Base-by-base conservation (phyloP, 768 basidiomycete genomes). In the Suillus ampliporus region DNA sequence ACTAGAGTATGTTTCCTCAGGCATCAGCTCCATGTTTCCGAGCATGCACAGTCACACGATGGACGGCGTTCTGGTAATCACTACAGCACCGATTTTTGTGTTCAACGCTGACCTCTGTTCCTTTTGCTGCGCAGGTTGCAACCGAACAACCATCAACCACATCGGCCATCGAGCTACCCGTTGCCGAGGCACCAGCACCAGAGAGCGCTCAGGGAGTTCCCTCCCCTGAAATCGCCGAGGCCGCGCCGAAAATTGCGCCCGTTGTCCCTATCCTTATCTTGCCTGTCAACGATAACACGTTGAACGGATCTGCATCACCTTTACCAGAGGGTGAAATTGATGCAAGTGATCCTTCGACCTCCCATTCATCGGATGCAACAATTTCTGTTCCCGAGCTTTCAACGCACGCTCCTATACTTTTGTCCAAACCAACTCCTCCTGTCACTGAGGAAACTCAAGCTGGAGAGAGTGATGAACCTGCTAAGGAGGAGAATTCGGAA, bases 231-330 rank as follows among this genome's bases (percentile, higher is more conserved):
- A 44, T 66, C 38, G 35, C 60, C 67, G 21, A 63, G 10, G 11
- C 57, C 50, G 64, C 64, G 21, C 43, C 66, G 7, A 65, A 75
- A 13, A 52, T 65, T 1, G 74, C 78, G 3, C 74, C 79, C 50
- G 65, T 68, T 10, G 70, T 80, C 3, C 77, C 78, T 44, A 76
- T 82, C 15, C 38, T 74, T 63, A 77, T 79, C 48, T 70, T 80
- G 5, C 80, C 81, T 15, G 79, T 82, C 52, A 80, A 79, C 60
- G 78, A 83, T 68, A 73, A 77, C 65, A 77, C 74, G 65, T 75
- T 75, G 3, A 60, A 67, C 38, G 64, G 62, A 31, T 60, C 71
- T 54, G 40, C 54, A 3, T 64, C 66, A 19, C 61, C 53, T 53
- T 62, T 60, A 44, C 52, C 41, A 1, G 53, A 54, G n/a, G 26